phyloP scores from a whole-genome alignment of 1,139 yeast genomes.

The Debaryomyces fabryi region DNA sequence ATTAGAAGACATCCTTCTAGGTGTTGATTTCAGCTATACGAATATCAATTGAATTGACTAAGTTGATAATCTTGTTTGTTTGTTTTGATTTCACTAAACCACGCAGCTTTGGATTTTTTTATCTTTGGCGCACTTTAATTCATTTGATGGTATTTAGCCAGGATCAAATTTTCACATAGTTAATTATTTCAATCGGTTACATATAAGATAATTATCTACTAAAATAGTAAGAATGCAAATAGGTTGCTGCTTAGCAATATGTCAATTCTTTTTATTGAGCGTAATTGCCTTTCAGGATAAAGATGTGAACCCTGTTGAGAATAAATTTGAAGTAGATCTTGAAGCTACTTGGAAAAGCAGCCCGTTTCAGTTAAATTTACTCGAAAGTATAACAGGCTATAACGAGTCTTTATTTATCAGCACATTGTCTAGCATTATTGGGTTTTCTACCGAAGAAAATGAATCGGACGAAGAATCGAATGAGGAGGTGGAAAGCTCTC shows the following conservation, averaged over 20 bases:
- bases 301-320: not conserved
- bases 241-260: not conserved
- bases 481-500: conserved; percentile 23
- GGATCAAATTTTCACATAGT: not conserved
- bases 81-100: conserved; percentile 27
- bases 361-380: conserved; percentile 49
- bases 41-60: not conserved
- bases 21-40: not conserved
- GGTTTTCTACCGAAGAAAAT: conserved; percentile 25
- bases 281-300: not conserved
- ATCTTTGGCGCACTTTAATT: not conserved
- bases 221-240: conserved; percentile 1
- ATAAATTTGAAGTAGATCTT: conserved; percentile 12
- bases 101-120: conserved; percentile 17
- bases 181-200: not conserved
- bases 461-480: conserved; percentile 30
- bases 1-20: conserved; percentile 17
- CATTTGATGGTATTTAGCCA: not conserved
- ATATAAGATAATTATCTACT: not conserved
- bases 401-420: conserved; percentile 53
- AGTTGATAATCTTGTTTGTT: not conserved
- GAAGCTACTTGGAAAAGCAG: conserved; percentile 20
- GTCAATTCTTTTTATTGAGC: not conserved
- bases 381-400: conserved; percentile 58
- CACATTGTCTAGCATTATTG: conserved; percentile 41